These are phyloP conservation scores for Phytophthora constricta DNA, from an alignment of 352 stramenopile genomes.

Conservation along the genomic window DNA sequence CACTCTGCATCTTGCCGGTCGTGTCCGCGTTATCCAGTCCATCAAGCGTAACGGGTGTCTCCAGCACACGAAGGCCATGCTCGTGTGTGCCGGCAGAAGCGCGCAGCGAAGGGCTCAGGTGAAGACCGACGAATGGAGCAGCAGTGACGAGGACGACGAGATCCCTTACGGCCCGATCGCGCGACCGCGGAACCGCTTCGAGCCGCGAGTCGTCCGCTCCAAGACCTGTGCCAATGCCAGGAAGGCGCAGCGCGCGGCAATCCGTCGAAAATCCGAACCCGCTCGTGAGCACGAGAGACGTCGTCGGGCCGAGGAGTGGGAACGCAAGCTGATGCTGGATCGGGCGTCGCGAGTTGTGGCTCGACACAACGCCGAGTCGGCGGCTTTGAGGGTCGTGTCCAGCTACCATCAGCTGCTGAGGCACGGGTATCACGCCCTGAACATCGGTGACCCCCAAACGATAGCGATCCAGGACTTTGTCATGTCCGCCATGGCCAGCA, in stretches of 20 bases:
- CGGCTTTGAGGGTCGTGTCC: slow-evolving; percentile 36
- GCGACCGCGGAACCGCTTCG: slow-evolving; percentile 4
- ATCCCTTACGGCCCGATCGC: slow-evolving; percentile 1
- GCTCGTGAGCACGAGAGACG: slow-evolving; percentile 1
- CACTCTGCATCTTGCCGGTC: no score
- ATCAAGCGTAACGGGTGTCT: no score
- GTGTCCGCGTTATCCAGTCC: no score
- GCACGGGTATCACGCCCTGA: slow-evolving; percentile 23
- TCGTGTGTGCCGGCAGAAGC: slow-evolving; percentile 10
- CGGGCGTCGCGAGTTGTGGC: slow-evolving; percentile 3
- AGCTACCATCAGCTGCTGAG: slow-evolving; percentile 46
- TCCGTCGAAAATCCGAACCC: slow-evolving; percentile 1
- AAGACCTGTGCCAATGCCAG: slow-evolving; percentile 10
- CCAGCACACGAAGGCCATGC: no score
- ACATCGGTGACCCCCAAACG: background rate
- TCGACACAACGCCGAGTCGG: slow-evolving; percentile 36
- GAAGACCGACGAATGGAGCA: background rate
- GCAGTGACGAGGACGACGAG: slow-evolving; percentile 8
- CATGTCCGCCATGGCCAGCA: slow-evolving; percentile 18
- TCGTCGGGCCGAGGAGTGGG: slow-evolving; percentile 2
- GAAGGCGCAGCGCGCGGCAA: slow-evolving; percentile 5
- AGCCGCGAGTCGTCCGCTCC: slow-evolving; percentile 5
- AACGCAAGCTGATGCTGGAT: slow-evolving; percentile 11
- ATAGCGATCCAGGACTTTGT: slow-evolving; percentile 35
- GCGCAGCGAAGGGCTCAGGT: slow-evolving; percentile 8